Evolutionary conservation across 257 asterid genomes (phyloP).

Genomic region (Fraxinus excelsior): DNA sequence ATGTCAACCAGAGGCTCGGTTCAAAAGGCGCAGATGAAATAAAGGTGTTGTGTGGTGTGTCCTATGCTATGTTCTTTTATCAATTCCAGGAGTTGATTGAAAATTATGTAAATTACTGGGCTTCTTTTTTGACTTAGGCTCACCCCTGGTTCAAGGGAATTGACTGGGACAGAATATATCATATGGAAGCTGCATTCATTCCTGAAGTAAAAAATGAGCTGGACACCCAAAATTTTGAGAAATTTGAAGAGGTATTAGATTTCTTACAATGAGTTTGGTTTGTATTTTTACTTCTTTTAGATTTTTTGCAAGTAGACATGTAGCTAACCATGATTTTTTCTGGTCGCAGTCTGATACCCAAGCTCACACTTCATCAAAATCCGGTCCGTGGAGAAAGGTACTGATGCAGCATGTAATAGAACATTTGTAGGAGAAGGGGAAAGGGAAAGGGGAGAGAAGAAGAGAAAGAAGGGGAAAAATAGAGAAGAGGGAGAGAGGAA

Average conservation of each 20-base stretch:
- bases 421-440: too few relatives aligned
- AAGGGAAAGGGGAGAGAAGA: too few relatives aligned
- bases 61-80: conserved; percentile 14
- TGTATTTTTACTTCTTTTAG: background rate
- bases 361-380: conserved; percentile 35
- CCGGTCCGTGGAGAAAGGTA: conserved; percentile 65
- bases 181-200: conserved; percentile 34
- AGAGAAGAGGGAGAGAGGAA: too few relatives aligned
- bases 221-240: conserved; percentile 39
- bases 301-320: background rate
- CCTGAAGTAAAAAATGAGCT: conserved; percentile 40
- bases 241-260: conserved; percentile 35
- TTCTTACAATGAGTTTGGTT: background rate
- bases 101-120: background rate
- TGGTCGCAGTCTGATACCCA: conserved; percentile 34
- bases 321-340: conserved; percentile 9
- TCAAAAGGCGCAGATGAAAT: conserved; percentile 38
- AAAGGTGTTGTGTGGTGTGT: conserved; percentile 28
- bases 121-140: conserved; percentile 20
- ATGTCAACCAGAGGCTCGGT: conserved; percentile 39
- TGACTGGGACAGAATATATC: conserved; percentile 33
- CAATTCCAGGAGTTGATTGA: conserved; percentile 11
- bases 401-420: background rate
- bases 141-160: conserved; percentile 38
- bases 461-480: too few relatives aligned